Conservation (phyloP, 768 basidiomycete species). For the Trametes coccinea region DNA sequence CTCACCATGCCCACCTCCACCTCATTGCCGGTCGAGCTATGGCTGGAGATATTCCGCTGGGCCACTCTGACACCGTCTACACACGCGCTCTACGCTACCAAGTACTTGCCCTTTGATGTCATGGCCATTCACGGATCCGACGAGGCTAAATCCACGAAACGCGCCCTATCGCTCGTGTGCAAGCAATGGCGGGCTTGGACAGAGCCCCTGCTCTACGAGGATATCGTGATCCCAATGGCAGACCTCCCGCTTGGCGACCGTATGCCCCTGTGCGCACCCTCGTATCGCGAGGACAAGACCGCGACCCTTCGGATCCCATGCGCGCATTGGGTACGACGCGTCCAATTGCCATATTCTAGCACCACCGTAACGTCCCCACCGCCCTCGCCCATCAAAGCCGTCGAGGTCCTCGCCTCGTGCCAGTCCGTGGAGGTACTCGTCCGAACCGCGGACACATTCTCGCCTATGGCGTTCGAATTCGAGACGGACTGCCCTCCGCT, state of each 20-base stretch:
- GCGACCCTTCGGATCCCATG: conserved; percentile 12
- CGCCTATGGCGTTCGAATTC: conserved; percentile 55
- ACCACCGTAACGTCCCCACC: conserved; percentile 43
- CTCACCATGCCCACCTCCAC: background rate
- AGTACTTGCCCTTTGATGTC: conserved; percentile 51
- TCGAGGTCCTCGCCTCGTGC: conserved; percentile 52
- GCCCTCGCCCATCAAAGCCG: conserved; percentile 32
- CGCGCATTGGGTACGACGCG: conserved; percentile 50
- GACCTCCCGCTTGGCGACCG: conserved; percentile 29
- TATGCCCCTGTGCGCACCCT: conserved; percentile 24
- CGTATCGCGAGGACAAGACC: conserved; percentile 22
- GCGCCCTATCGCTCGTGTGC: conserved; percentile 54
- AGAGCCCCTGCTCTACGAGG: conserved; percentile 51
- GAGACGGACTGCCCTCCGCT: conserved; percentile 48
- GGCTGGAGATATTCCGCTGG: conserved; percentile 32
- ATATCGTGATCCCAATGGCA: conserved; percentile 45
- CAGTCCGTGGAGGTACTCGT: conserved; percentile 54
- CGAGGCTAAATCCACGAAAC: conserved; percentile 39
- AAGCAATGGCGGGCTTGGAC: conserved; percentile 54
- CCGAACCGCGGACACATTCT: conserved; percentile 55
- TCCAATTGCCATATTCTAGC: conserved; percentile 57
- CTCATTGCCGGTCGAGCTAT: conserved; percentile 27
- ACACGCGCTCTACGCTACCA: conserved; percentile 33
- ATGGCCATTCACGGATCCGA: conserved; percentile 26
- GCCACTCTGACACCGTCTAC: conserved; percentile 38